phyloP scores from a whole-genome alignment of 2,329 filamentous ascomycete genomes.

The Cladophialophora chaetospira region DNA sequence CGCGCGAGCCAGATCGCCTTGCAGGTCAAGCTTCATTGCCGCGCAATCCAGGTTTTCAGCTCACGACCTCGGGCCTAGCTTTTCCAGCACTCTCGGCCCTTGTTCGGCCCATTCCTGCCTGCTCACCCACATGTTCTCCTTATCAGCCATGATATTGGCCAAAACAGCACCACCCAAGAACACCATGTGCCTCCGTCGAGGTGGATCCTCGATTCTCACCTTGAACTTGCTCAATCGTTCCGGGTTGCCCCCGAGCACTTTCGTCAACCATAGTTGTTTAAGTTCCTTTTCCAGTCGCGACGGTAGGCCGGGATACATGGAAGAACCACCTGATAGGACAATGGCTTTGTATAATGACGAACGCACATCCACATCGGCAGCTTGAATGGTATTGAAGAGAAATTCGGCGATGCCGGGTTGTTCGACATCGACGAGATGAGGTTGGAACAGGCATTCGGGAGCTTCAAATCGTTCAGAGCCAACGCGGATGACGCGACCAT shows the following conservation, averaged over 20 bases:
- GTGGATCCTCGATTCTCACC: slow-evolving; percentile 97
- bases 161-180: slow-evolving; percentile 95
- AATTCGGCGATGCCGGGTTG: slow-evolving; percentile 96
- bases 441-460: slow-evolving; percentile 97
- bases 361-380: slow-evolving; percentile 91
- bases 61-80: slow-evolving; percentile 78
- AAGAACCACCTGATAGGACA: slow-evolving; percentile 92
- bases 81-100: slow-evolving; percentile 79
- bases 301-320: slow-evolving; percentile 97
- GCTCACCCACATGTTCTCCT: slow-evolving; percentile 98
- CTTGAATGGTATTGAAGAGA: slow-evolving; percentile 97
- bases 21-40: background rate
- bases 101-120: slow-evolving; percentile 98
- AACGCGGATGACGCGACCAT: slow-evolving; percentile 92
- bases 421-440: slow-evolving; percentile 95
- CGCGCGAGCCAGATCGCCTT: no score
- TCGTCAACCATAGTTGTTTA: slow-evolving; percentile 97
- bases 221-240: slow-evolving; percentile 98
- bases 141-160: slow-evolving; percentile 98
- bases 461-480: slow-evolving; percentile 98
- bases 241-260: slow-evolving; percentile 85
- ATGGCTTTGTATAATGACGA: slow-evolving; percentile 95
- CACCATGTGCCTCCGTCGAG: slow-evolving; percentile 97
- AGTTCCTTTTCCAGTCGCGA: slow-evolving; percentile 96
- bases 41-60: background rate